Percentiles rank a stretch among this genome's conserved stretches.
These are phyloP conservation scores for Thalassia testudinum DNA, from an alignment of 116 monocot genomes.

Conservation along the genomic window DNA sequence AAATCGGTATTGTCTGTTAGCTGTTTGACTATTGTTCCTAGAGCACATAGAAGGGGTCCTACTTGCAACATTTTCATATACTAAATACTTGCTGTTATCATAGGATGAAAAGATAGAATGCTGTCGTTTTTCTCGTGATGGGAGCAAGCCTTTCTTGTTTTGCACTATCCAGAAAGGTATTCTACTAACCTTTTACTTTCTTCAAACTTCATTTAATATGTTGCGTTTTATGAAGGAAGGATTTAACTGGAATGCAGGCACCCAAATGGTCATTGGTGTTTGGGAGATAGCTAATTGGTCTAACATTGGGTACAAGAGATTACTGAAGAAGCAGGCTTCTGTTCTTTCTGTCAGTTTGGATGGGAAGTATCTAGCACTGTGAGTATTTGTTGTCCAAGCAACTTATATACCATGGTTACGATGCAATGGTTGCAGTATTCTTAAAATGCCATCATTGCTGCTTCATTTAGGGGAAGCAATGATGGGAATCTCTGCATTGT, in stretches of 20 bases:
- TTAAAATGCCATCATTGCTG: neutral
- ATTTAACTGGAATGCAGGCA: slow-evolving; percentile 23
- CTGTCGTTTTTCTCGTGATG: slow-evolving; percentile 86
- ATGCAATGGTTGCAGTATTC: neutral
- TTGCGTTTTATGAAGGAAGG: neutral
- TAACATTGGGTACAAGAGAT: slow-evolving; percentile 69
- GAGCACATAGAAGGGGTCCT: too few relatives aligned
- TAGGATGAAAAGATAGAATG: slow-evolving; percentile 92
- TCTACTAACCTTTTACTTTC: neutral
- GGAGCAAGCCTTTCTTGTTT: slow-evolving; percentile 74
- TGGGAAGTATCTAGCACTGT: slow-evolving; percentile 94
- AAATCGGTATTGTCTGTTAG: slow-evolving; percentile 33
- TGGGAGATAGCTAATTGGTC: slow-evolving; percentile 91
- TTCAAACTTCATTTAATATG: neutral
- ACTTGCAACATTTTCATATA: too few relatives aligned
- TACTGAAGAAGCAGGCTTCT: slow-evolving; percentile 56
- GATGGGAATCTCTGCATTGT: slow-evolving; percentile 88
- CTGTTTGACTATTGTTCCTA: too few relatives aligned
- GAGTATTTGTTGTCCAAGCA: slow-evolving; percentile 15
- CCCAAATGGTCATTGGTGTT: slow-evolving; percentile 38
- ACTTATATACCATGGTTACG: too few relatives aligned
- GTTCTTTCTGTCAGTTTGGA: slow-evolving; percentile 85
- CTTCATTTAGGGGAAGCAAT: slow-evolving; percentile 54
- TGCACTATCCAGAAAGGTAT: slow-evolving; percentile 64
- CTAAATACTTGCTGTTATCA: neutral